These are phyloP conservation scores for Centella asiatica DNA, from an alignment of 129 eudicot genomes.

Conservation along the genomic window DNA sequence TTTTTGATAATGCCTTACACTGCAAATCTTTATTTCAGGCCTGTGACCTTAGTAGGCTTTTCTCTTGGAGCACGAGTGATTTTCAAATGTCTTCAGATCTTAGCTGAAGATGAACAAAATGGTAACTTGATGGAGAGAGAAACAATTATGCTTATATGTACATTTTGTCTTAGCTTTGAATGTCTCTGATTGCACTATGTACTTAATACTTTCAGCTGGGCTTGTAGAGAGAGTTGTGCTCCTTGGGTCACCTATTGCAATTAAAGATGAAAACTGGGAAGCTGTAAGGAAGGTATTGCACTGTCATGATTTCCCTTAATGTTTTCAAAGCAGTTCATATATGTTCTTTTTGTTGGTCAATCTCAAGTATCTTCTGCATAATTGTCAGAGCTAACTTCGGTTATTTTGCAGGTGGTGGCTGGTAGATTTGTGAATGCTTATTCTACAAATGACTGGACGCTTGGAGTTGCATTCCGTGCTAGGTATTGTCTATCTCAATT, in stretches of 20 bases:
- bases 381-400: not conserved
- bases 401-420: constrained; percentile 64
- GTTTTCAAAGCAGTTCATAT: not conserved
- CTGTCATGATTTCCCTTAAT: not conserved
- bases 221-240: constrained; percentile 91
- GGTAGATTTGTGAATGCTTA: constrained; percentile 92
- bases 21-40: constrained; percentile 48
- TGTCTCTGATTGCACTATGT: constrained; percentile 11
- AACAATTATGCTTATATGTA: constrained; percentile 4
- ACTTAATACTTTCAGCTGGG: constrained; percentile 48
- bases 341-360: not conserved
- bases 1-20: not conserved
- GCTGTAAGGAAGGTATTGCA: constrained; percentile 66
- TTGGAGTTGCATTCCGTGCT: constrained; percentile 97
- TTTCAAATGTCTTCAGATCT: constrained; percentile 81
- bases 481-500: constrained; percentile 28
- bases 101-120: constrained; percentile 54
- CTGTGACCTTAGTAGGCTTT: constrained; percentile 93
- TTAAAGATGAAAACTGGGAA: constrained; percentile 91
- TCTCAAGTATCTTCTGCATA: not conserved
- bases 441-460: constrained; percentile 95
- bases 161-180: not conserved
- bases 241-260: constrained; percentile 90
- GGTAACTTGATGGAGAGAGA: constrained; percentile 30
- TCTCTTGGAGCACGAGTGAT: constrained; percentile 96